Base-by-base conservation (phyloP, 345 rosid genomes). In the Tarenaya hassleriana region DNA sequence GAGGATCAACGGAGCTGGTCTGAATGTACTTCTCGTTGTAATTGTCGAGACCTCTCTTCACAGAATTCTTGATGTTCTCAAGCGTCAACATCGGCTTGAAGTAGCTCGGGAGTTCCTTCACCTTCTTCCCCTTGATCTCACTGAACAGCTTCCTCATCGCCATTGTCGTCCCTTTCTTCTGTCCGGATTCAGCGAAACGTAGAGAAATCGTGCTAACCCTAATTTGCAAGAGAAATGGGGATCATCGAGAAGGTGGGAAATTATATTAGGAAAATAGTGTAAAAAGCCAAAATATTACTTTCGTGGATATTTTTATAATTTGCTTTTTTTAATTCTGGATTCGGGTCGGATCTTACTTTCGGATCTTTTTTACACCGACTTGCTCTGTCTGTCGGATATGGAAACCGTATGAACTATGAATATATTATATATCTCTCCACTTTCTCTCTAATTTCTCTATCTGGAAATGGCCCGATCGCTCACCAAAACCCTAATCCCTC, bases 1-100 rank as follows among this genome's bases (percentile, higher is more conserved):
- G 73, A 32, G 96, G 96, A 0, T 73, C 84, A 9, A 78, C 27
- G 65, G 94, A 88, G 73, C 77, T 67, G 6, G 96, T 88, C 72
- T 82, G 72, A 20, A 88, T 84, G 81, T 88, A 88, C 74, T 84
- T 84, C 38, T 77, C 84, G 35, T 84, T 78, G 69, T 88, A 84
- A 52, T 72, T 82, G 52, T 84, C 94, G 62, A 82, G 53, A 1
- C 84, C 78, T 66, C 55, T 77, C 71, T 47, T 63, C 50, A 82
- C 60, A 5, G 86, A 50, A 27, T 63, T 67, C 84, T 82, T 88
- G 43, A 71, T 50, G 31, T 56, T 58, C 35, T 73, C 71, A 5
- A 52, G 2, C 2, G 96, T 77, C 10, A 84, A 69, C 79, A 71
- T 84, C 39, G 94, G 88, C 74, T 88, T 88, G 56, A 88, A 33